These are phyloP conservation scores for Delitschia confertaspora DNA, from an alignment of 495 filamentous ascomycete species.

Conservation along the genomic window DNA sequence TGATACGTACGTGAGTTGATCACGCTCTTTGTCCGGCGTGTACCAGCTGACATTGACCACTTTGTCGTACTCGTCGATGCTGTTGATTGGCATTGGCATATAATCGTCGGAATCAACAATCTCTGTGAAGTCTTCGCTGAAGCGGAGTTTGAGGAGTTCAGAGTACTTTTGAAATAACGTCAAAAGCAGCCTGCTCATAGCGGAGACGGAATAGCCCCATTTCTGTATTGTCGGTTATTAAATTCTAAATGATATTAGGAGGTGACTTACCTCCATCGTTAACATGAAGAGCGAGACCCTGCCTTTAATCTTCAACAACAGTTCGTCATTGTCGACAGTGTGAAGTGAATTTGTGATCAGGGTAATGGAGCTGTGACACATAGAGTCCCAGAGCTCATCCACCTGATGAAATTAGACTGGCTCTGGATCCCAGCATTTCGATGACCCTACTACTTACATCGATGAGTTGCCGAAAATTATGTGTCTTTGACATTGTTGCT, in stretches of 20 bases:
- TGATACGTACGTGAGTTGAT: conserved; percentile 65
- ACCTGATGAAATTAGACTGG: conserved; percentile 46
- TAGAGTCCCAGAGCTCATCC: conserved; percentile 95
- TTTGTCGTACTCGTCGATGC: conserved; percentile 84
- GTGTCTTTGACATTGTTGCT: conserved; percentile 78
- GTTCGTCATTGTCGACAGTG: conserved; percentile 73
- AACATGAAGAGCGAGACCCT: conserved; percentile 90
- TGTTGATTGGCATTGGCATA: conserved; percentile 96
- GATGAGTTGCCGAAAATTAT: conserved; percentile 67
- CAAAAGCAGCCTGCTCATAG: conserved; percentile 73
- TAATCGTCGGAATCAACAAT: conserved; percentile 97
- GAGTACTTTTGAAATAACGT: conserved; percentile 88
- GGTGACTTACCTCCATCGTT: conserved; percentile 70
- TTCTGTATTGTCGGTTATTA: conserved; percentile 27
- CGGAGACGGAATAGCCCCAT: conserved; percentile 78
- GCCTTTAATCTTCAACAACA: conserved; percentile 82
- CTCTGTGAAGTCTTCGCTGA: conserved; percentile 89
- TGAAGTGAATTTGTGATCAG: conserved; percentile 68
- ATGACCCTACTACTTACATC: conserved; percentile 48
- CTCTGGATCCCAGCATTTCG: too few relatives aligned
- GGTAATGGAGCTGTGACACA: conserved; percentile 79
- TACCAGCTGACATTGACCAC: conserved; percentile 93
- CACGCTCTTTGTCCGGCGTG: conserved; percentile 62
- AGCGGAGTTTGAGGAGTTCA: conserved; percentile 78
- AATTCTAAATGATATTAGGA: background rate